Conservation (phyloP, 2,329 filamentous ascomycete genomes). For the Neofusicoccum sp. region DNA sequence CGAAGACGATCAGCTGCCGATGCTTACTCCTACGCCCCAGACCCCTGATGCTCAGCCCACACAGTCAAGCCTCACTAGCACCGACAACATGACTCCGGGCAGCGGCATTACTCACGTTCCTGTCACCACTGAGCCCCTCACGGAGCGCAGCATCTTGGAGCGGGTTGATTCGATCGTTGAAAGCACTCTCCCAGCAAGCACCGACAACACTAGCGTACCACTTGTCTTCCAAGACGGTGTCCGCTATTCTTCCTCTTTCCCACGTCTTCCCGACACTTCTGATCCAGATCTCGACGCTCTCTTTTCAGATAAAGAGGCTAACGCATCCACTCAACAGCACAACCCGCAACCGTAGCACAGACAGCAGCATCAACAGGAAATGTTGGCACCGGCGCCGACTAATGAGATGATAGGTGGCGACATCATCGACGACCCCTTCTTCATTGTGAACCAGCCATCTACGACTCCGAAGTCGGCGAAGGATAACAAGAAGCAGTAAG, state of each 20-base stretch:
- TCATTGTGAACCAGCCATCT: background rate
- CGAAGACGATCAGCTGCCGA: no score
- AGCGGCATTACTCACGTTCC: background rate
- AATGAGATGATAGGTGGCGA: background rate
- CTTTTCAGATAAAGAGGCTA: no score
- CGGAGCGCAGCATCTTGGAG: background rate
- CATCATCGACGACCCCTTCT: background rate
- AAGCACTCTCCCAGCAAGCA: background rate
- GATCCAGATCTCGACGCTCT: no score
- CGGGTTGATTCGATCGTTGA: background rate
- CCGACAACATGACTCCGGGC: no score
- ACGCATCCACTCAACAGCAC: background rate
- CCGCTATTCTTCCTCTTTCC: background rate
- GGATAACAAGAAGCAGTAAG: no score
- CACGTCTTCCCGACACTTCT: no score
- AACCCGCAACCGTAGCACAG: background rate
- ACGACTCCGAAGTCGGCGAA: no score
- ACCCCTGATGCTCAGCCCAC: no score
- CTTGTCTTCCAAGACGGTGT: background rate
- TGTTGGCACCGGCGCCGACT: background rate
- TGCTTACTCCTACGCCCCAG: no score
- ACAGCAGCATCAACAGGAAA: no score
- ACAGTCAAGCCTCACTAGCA: no score
- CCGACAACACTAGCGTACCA: background rate
- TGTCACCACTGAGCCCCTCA: background rate